Conservation (phyloP, 2,329 filamentous ascomycete genomes). For the Furcasterigmium furcatum region DNA sequence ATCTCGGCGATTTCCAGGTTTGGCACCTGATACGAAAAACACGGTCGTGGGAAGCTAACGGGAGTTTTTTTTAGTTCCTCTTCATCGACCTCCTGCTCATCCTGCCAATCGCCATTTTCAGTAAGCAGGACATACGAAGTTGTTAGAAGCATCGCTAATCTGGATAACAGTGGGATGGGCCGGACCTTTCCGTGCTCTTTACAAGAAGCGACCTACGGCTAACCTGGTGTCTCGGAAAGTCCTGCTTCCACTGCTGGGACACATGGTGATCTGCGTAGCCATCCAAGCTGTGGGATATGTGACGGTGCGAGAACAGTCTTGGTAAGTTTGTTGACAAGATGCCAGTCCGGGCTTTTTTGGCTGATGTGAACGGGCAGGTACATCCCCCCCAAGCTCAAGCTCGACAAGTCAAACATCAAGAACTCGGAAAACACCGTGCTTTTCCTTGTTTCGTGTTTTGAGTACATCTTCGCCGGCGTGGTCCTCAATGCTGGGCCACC, state of each 20-base stretch:
- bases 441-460: constrained; percentile 88
- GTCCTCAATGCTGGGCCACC: constrained; percentile 89
- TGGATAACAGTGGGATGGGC: constrained; percentile 83
- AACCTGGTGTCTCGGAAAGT: constrained; percentile 92
- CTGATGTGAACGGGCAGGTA: constrained; percentile 50
- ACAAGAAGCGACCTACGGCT: constrained; percentile 83
- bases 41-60: not conserved
- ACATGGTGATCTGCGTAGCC: constrained; percentile 77
- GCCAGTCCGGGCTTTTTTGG: not conserved
- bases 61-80: constrained; percentile 57
- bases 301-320: constrained; percentile 73
- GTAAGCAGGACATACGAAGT: constrained; percentile 35
- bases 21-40: constrained; percentile 1
- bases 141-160: not conserved
- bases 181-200: constrained; percentile 73
- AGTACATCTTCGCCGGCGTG: constrained; percentile 88
- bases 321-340: constrained; percentile 45
- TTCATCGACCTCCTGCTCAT: constrained; percentile 94
- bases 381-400: constrained; percentile 72
- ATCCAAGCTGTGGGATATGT: constrained; percentile 74
- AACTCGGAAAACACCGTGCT: constrained; percentile 93
- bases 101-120: constrained; percentile 94
- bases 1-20: constrained; percentile 91
- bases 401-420: constrained; percentile 76
- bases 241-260: constrained; percentile 81